Base-by-base conservation (phyloP, 345 rosid genomes). In the Eucalyptus regnans region DNA sequence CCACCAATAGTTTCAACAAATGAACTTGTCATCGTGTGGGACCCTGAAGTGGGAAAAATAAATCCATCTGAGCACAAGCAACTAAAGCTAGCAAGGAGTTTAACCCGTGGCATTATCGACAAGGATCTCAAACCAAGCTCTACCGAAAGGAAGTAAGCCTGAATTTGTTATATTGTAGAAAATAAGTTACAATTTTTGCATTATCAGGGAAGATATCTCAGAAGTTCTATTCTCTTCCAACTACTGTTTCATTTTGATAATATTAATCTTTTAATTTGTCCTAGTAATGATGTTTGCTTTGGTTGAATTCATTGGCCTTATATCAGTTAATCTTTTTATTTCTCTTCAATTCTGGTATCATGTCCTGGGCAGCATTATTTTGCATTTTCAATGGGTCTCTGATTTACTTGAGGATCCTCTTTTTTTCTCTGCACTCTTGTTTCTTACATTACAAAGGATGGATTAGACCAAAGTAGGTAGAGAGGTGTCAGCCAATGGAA, bases 21-120 rank as follows among this genome's bases (percentile, higher is more conserved):
- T 92, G 99, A 96, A 94, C 96, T 95, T 88, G 99, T 97, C 90
- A 93, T 92, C 79, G 98, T 95, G 49, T 96, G 99, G 98, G 99
- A 96, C 90, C 97, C 98, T 87, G 99, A 97, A 90, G 91, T 96
- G 87, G 99, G 99, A 91, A 97, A 89, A 94, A 92, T 93, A 89
- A 96, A 96, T 93, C 99, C 97, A 29, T 95, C 99, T 33, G 98
- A 97, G 94, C 97, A 96, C 94, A 96, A 97, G 95, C 99, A 97
- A 94, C 91, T 97, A 71, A 97, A 97, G 94, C 93, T 97, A 87
- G 99, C 99, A 33, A 95, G 99, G 93, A 97, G 99, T 93, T 92
- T 97, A 92, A 94, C 96, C 64, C 98, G 99, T 90, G 98, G 99
- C 88, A 96, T 97, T 88, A 97, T 97, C 90, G 98, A 97, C 93